phyloP scores from a whole-genome alignment of 2,329 filamentous ascomycete species.

The Geosmithia putterillii region DNA sequence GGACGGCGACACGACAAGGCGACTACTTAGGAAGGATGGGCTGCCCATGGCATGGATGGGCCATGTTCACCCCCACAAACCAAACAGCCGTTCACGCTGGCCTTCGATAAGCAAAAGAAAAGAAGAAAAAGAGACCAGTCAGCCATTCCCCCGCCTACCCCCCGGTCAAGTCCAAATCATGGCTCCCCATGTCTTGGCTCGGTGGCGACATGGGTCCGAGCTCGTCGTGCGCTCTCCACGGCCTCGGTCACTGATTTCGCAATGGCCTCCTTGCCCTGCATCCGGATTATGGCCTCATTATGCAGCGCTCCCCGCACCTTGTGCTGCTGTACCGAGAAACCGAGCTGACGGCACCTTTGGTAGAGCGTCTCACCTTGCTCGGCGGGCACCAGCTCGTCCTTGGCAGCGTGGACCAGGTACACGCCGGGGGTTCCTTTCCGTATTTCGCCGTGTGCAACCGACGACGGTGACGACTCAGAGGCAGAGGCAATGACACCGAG shows the following conservation, averaged over 20 bases:
- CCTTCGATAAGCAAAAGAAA: background rate
- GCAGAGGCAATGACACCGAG: slow-evolving; percentile 25
- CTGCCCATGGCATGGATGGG: no score
- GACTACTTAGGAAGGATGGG: no score
- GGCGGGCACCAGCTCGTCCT: slow-evolving; percentile 45
- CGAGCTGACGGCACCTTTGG: slow-evolving; percentile 32
- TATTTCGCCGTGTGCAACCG: background rate
- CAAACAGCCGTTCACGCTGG: background rate
- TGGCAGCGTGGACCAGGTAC: slow-evolving; percentile 42
- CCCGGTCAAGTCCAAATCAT: no score
- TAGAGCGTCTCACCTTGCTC: slow-evolving; percentile 34
- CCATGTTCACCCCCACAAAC: background rate
- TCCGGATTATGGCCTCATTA: slow-evolving; percentile 39
- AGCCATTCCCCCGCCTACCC: no score
- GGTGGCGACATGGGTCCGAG: background rate
- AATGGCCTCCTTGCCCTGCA: slow-evolving; percentile 29
- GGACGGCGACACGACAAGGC: background rate
- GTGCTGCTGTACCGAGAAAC: slow-evolving; percentile 29
- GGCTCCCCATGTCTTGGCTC: background rate
- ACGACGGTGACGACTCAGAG: no score
- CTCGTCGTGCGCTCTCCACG: slow-evolving; percentile 3
- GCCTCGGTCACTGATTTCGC: slow-evolving; percentile 25
- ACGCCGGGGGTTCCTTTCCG: slow-evolving; percentile 21
- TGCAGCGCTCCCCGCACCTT: slow-evolving; percentile 39
- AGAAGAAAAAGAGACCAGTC: background rate